Base-by-base conservation (phyloP, 768 basidiomycete species). In the Multifurca ochricompacta region DNA sequence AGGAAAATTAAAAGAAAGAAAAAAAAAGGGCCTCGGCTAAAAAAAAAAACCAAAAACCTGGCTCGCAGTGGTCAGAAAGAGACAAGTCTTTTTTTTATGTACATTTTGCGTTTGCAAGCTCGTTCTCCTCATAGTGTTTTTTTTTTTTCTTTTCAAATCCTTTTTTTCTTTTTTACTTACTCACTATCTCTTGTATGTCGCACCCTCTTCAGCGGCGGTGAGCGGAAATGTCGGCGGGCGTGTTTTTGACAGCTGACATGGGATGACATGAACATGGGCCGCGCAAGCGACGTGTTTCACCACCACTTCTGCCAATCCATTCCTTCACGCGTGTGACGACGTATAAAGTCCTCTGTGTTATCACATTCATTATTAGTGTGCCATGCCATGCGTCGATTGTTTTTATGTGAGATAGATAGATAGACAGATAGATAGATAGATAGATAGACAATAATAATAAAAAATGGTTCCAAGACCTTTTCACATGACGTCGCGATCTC, bases 21-120 rank as follows among this genome's bases (percentile, higher is more conserved):
- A 21, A 36, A 27, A 18, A 34, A 34, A 52, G 13, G n/a, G n/a
- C n/a, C 41, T 42, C 23, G 23, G n/a, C 41, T 16, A 48, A 44
- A 48, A 44, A 50, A 37, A 53, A 46, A 37, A 46, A 53, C 54
- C 48, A 18, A 34, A 31, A 32, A 8, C 43, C n/a, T 34, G 54
- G 54, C 54, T 56, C 37, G n/a, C n/a, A n/a, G n/a, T n/a, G n/a
- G n/a, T n/a, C n/a, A n/a, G n/a, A n/a, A n/a, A n/a, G n/a, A n/a
- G n/a, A n/a, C n/a, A n/a, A n/a, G n/a, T n/a, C n/a, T n/a, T n/a
- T n/a, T n/a, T n/a, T n/a, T n/a, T n/a, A n/a, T n/a, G n/a, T n/a
- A n/a, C n/a, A n/a, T n/a, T n/a, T n/a, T n/a, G n/a, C n/a, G n/a
- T n/a, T n/a, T n/a, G n/a, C n/a, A n/a, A n/a, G n/a, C 27, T 10